phyloP scores from a whole-genome alignment of 139 green algal genomes.

The Micractinium sp. region DNA sequence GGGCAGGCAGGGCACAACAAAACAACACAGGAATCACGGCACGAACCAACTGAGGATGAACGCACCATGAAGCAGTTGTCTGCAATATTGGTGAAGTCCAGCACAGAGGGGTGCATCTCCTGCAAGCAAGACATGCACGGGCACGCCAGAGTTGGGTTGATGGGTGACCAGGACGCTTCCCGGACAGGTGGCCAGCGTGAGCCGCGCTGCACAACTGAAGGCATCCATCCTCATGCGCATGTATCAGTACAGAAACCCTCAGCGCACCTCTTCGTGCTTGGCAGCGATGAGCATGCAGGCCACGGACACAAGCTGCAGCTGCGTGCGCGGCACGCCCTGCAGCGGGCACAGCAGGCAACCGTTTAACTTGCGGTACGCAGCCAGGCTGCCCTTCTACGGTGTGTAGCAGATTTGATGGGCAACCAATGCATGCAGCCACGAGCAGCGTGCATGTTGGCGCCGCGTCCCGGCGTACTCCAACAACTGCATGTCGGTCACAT shows the following conservation, averaged over 20 bases:
- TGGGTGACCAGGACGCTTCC: too few species aligned
- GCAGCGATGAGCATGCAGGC: conserved; percentile 63
- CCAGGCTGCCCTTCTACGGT: too few species aligned
- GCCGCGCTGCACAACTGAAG: not conserved
- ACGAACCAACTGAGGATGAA: not conserved
- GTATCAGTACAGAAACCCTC: not conserved
- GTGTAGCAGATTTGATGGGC: not conserved
- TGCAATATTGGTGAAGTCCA: conserved; percentile 54
- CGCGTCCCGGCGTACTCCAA: not conserved
- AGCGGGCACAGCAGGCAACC: not conserved
- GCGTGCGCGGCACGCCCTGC: conserved; percentile 51
- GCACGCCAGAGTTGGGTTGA: not conserved
- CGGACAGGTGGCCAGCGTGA: too few species aligned
- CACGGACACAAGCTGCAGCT: conserved; percentile 67
- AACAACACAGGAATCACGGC: too few species aligned
- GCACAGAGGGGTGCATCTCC: conserved; percentile 54
- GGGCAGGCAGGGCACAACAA: too few species aligned
- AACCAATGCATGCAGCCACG: not conserved
- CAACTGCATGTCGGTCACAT: not conserved
- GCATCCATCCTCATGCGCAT: not conserved
- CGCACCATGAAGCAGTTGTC: conserved; percentile 57
- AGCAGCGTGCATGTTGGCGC: not conserved
- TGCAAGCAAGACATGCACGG: conserved; percentile 4
- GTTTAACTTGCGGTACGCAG: not conserved
- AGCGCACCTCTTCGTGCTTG: conserved; percentile 62